Conservation (phyloP, 2,329 filamentous ascomycete genomes). For the Talaromyces albobiverticillius region DNA sequence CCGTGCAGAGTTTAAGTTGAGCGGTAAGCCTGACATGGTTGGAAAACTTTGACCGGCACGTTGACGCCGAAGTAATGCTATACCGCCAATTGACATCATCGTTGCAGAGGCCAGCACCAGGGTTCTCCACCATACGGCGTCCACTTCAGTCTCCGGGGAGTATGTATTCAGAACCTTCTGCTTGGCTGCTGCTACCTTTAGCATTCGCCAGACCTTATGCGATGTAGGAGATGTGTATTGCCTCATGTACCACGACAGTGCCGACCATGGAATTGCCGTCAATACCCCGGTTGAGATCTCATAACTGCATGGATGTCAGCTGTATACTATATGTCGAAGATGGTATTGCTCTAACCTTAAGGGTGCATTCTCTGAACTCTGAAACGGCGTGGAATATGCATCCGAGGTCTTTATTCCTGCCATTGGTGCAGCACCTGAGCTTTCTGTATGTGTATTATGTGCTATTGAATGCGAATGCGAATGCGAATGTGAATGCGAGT, state of each 20-base stretch:
- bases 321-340: not conserved
- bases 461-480: not conserved
- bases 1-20: slow-evolving; percentile 17
- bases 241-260: slow-evolving; percentile 34
- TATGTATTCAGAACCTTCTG: slow-evolving; percentile 9
- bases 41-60: slow-evolving; percentile 12
- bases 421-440: slow-evolving; percentile 2
- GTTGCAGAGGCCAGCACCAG: slow-evolving; percentile 29
- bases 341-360: slow-evolving; percentile 6
- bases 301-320: slow-evolving; percentile 32
- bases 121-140: slow-evolving; percentile 22
- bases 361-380: slow-evolving; percentile 9
- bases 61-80: slow-evolving; percentile 23
- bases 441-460: not conserved
- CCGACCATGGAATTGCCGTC: slow-evolving; percentile 34
- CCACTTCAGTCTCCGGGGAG: slow-evolving; percentile 17
- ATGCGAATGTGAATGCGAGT: slow-evolving; percentile 9
- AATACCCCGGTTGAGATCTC: slow-evolving; percentile 52
- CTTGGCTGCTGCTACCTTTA: slow-evolving; percentile 13
- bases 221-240: slow-evolving; percentile 21
- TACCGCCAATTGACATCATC: slow-evolving; percentile 29
- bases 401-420: slow-evolving; percentile 9
- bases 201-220: slow-evolving; percentile 15
- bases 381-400: slow-evolving; percentile 12
- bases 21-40: slow-evolving; percentile 6